Percentiles rank a stretch among this genome's conserved stretches.
These are phyloP conservation scores for Boechera divaricarpa DNA, from an alignment of 345 rosid species.

Conservation along the genomic window DNA sequence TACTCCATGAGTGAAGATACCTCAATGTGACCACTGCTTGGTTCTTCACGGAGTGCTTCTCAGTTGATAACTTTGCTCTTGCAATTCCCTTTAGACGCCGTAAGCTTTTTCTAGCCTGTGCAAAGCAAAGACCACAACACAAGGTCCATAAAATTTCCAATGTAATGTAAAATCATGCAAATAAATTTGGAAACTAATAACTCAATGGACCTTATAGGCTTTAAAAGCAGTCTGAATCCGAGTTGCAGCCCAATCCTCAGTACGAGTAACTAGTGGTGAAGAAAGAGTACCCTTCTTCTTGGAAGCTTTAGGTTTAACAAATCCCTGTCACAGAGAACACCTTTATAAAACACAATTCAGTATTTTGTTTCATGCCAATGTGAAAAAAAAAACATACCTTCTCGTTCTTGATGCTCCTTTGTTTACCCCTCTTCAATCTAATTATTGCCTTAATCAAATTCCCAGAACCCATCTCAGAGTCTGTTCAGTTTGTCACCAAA, in stretches of 20 bases:
- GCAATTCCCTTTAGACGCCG: slow-evolving; percentile 67
- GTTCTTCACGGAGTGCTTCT: slow-evolving; percentile 57
- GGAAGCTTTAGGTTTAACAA: slow-evolving; percentile 65
- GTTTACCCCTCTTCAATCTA: slow-evolving; percentile 66
- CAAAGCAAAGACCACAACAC: background rate
- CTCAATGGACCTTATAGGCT: slow-evolving; percentile 66
- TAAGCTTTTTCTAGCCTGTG: slow-evolving; percentile 77
- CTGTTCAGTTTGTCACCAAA: slow-evolving; percentile 35
- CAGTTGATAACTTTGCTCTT: slow-evolving; percentile 58
- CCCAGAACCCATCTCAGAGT: slow-evolving; percentile 75
- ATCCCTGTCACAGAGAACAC: slow-evolving; percentile 50
- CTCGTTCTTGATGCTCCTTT: slow-evolving; percentile 49
- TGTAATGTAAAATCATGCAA: background rate
- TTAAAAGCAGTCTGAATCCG: slow-evolving; percentile 77
- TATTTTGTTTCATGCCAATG: background rate
- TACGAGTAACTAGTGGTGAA: slow-evolving; percentile 47
- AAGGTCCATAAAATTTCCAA: background rate
- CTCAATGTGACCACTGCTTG: slow-evolving; percentile 66
- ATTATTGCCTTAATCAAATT: slow-evolving; percentile 79
- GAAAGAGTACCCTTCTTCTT: slow-evolving; percentile 57
- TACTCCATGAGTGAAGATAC: slow-evolving; percentile 90
- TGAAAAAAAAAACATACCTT: slow-evolving; percentile 40
- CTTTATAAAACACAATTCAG: background rate
- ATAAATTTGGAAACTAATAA: background rate
- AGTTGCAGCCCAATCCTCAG: slow-evolving; percentile 69